Percentiles rank a stretch among this genome's conserved stretches.
phyloP scores from a whole-genome alignment of 2,329 filamentous ascomycete species.

The Arthrobotrys sinensis region DNA sequence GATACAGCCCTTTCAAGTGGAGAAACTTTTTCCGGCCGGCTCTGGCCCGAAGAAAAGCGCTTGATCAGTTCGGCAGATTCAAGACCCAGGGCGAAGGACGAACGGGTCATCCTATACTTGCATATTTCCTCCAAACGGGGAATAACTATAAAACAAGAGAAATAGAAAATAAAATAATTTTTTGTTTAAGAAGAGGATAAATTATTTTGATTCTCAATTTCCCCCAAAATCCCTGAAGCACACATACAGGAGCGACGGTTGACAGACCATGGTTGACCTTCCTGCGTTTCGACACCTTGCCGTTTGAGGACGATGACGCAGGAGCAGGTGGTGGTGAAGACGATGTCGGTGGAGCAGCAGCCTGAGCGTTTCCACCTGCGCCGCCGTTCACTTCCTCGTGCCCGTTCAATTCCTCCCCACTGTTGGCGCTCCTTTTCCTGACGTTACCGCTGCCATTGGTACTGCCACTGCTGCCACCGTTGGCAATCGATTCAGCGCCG shows the following conservation, averaged over 20 bases:
- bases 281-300: conserved; percentile 76
- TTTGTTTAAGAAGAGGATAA: conserved; percentile 15
- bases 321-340: conserved; percentile 65
- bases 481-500: conserved; percentile 48
- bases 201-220: conserved; percentile 44
- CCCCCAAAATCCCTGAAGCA: conserved; percentile 61
- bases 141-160: conserved; percentile 62
- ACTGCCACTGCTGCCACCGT: conserved; percentile 50
- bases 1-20: conserved; percentile 45
- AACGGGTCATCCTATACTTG: conserved; percentile 70
- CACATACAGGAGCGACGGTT: conserved; percentile 60
- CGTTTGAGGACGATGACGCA: conserved; percentile 73
- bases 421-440: conserved; percentile 37
- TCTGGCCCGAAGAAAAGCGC: conserved; percentile 57
- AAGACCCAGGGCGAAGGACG: conserved; percentile 46
- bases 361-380: conserved; percentile 65
- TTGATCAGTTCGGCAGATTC: conserved; percentile 59
- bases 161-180: conserved; percentile 62
- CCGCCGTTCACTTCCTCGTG: conserved; percentile 63
- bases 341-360: conserved; percentile 46
- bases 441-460: conserved; percentile 55
- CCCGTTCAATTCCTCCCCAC: conserved; percentile 57
- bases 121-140: conserved; percentile 65
- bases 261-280: conserved; percentile 89
- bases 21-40: conserved; percentile 61